Conservation (phyloP, 768 basidiomycete species). For the Russula emetica region DNA sequence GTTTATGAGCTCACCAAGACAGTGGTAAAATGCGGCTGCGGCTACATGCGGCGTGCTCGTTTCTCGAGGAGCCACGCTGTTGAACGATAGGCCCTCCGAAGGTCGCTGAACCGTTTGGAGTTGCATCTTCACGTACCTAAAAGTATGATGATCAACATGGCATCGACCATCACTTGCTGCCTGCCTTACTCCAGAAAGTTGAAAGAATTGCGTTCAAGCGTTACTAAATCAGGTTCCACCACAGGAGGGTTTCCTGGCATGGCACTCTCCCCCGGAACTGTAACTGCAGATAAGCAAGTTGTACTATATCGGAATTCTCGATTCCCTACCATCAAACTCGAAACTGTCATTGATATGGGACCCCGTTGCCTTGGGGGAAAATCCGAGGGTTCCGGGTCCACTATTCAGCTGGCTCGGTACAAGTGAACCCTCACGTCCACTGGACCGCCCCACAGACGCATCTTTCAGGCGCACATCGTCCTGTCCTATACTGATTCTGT, state of each 20-base stretch:
- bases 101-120: constrained; percentile 51
- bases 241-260: constrained; percentile 38
- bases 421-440: constrained; percentile 57
- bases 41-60: constrained; percentile 75
- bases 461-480: constrained; percentile 53
- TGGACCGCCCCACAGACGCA: constrained; percentile 41
- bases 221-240: constrained; percentile 51
- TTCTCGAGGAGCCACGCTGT: constrained; percentile 57
- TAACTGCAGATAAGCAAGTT: background rate
- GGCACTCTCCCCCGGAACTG: constrained; percentile 35
- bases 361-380: constrained; percentile 47
- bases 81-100: constrained; percentile 51
- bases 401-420: constrained; percentile 30
- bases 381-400: constrained; percentile 36
- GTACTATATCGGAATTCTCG: constrained; percentile 20
- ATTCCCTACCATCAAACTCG: constrained; percentile 55
- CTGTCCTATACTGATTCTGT: constrained; percentile 46
- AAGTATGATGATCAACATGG: background rate
- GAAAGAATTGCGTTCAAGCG: constrained; percentile 69
- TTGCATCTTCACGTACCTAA: constrained; percentile 77
- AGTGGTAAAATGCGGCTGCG: constrained; percentile 80
- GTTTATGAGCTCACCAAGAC: constrained; percentile 52
- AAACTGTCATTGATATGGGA: constrained; percentile 56
- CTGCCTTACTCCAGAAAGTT: constrained; percentile 74
- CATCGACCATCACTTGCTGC: background rate